Base-by-base conservation (phyloP, 169 alveolate species). In the Plasmodium falciparum region DNA sequence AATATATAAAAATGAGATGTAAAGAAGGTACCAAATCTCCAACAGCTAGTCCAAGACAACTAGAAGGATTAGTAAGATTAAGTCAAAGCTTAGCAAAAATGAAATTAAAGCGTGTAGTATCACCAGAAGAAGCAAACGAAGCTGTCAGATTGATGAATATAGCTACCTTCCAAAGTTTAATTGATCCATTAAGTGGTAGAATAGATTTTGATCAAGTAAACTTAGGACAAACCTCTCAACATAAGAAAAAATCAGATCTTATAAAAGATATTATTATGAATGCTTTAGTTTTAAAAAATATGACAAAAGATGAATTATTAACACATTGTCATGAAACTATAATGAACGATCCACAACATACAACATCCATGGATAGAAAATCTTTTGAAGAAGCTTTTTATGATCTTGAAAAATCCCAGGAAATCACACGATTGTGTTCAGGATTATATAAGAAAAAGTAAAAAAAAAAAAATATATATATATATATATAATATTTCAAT, bases 91-190 rank as follows among this genome's bases (percentile, higher is more conserved):
- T 97, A 24, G 99, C 99, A 8, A 97, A 96, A 96, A 96, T 98
- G 98, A 95, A 98, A 93, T 95, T 98, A 50, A 89, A 97, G 24
- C 93, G 95, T 45, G 93, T 86, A 75, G 99, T 98, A 20, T 92
- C 93, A 69, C 94, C 90, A 69, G 94, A 92, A 13, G 99, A 99
- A 92, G 99, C 98, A 1, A 97, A 95, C 29, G 99, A 98, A 94
- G 99, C 99, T 0, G 97, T 97, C 11, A 93, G 99, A 59, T 95
- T 99, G 58, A 98, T 98, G 96, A 98, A 97, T 94, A 98, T 97
- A 26, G 99, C 99, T 24, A 98, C 99, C 29, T 98, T 98, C 94
- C 98, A 97, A 88, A 98, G 99, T 20, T 99, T 99, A n/a, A 97
- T 99, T 43, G 99, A 99, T 83, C 99, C 99, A 1, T 93, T 95